These are phyloP conservation scores for Ramaria rubella DNA, from an alignment of 768 basidiomycete genomes.

Conservation along the genomic window DNA sequence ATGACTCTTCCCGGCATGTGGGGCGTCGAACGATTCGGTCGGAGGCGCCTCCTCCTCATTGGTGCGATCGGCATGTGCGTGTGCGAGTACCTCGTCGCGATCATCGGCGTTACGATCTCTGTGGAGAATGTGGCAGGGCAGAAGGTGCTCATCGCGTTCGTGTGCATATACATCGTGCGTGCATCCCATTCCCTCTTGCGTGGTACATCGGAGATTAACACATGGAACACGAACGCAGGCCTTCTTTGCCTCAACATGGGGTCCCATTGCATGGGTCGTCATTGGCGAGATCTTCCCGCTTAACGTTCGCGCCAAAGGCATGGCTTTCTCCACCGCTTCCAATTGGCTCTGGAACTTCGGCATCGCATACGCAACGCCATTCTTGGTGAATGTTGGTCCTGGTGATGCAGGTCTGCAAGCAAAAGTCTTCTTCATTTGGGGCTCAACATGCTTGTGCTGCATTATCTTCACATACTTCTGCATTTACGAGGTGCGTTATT, in stretches of 20 bases:
- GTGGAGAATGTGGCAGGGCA: slow-evolving; percentile 48
- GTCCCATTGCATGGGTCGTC: slow-evolving; percentile 61
- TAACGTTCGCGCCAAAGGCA: slow-evolving; percentile 68
- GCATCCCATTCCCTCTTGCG: too few relatives aligned
- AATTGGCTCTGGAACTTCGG: slow-evolving; percentile 86
- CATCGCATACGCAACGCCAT: slow-evolving; percentile 31
- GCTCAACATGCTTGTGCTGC: slow-evolving; percentile 57
- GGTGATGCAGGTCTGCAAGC: too few relatives aligned
- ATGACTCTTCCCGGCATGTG: slow-evolving; percentile 79
- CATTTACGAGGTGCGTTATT: slow-evolving; percentile 48
- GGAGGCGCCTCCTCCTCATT: slow-evolving; percentile 69
- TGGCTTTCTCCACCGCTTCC: slow-evolving; percentile 67
- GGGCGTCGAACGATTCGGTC: slow-evolving; percentile 76
- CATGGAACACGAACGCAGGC: too few relatives aligned
- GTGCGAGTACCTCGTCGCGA: slow-evolving; percentile 79
- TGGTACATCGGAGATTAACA: slow-evolving; percentile 2
- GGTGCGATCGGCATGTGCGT: slow-evolving; percentile 79
- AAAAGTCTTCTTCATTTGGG: slow-evolving; percentile 89
- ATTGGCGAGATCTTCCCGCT: slow-evolving; percentile 77
- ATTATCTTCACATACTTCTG: slow-evolving; percentile 75
- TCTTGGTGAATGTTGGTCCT: too few relatives aligned
- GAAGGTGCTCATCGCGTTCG: slow-evolving; percentile 53
- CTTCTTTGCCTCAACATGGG: slow-evolving; percentile 53
- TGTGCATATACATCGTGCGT: slow-evolving; percentile 42
- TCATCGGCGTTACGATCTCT: slow-evolving; percentile 47